Percentiles rank a stretch among this genome's conserved stretches.
Evolutionary conservation across 805 yeast species (phyloP).

Genomic region (Starmerella cellae): DNA sequence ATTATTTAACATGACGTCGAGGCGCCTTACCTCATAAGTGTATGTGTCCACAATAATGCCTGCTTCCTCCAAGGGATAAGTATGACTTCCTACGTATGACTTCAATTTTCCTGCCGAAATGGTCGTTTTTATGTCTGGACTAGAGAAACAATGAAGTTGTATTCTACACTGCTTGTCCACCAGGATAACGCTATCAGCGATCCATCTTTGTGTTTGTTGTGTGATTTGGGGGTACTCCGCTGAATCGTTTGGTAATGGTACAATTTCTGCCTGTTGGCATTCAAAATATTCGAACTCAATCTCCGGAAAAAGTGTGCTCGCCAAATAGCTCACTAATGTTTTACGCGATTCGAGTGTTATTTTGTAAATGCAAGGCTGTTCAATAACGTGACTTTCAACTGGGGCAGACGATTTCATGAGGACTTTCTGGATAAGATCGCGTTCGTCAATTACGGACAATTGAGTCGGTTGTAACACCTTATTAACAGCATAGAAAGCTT

Average conservation of each 20-base stretch:
- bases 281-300: background rate
- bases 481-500: slow-evolving; percentile 7
- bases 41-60: background rate
- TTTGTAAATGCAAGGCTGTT: slow-evolving; percentile 5
- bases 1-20: background rate
- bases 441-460: slow-evolving; percentile 15
- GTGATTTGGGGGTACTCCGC: background rate
- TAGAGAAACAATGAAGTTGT: background rate
- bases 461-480: background rate
- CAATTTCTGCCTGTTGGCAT: background rate
- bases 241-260: background rate
- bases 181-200: background rate
- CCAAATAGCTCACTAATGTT: background rate
- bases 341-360: slow-evolving; percentile 4
- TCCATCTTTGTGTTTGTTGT: background rate
- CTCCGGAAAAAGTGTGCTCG: background rate
- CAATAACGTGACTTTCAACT: slow-evolving; percentile 4
- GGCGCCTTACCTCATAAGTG: background rate
- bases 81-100: background rate
- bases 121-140: background rate
- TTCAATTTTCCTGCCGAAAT: background rate
- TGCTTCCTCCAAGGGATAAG: background rate
- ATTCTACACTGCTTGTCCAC: background rate
- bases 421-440: slow-evolving; percentile 13
- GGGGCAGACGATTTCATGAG: slow-evolving; percentile 1